phyloP scores from a whole-genome alignment of 208 protist species.

The Kentomonas sorsogonicus region DNA sequence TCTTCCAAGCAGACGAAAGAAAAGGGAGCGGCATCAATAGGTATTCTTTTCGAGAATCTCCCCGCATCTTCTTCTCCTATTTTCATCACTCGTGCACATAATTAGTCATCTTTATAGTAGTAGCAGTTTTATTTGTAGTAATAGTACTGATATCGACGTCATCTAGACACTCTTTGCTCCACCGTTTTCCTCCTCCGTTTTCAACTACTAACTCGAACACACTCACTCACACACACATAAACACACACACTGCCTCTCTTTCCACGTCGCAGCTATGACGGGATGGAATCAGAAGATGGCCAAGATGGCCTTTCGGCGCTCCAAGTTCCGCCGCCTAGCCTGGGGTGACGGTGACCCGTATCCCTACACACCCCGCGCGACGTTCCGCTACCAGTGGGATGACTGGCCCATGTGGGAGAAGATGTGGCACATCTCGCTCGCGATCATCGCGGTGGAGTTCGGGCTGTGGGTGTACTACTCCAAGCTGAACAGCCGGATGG shows the following conservation, averaged over 20 bases:
- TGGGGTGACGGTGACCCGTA: slow-evolving; percentile 88
- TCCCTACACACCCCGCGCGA: slow-evolving; percentile 84
- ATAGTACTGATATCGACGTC: neutral
- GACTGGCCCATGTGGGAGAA: slow-evolving; percentile 90
- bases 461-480: slow-evolving; percentile 81
- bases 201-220: neutral
- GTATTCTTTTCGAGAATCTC: too few species aligned
- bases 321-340: slow-evolving; percentile 82
- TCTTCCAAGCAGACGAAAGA: too few species aligned
- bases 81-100: too few species aligned
- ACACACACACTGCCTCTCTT: neutral
- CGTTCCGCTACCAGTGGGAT: slow-evolving; percentile 88
- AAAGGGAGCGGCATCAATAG: too few species aligned
- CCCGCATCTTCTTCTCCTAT: too few species aligned
- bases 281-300: slow-evolving; percentile 89
- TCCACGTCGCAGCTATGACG: slow-evolving; percentile 25
- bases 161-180: too few species aligned
- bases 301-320: slow-evolving; percentile 85
- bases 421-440: slow-evolving; percentile 68
- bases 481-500: slow-evolving; percentile 77
- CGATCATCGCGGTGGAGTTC: slow-evolving; percentile 65
- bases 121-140: neutral
- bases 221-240: neutral
- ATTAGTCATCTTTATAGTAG: too few species aligned
- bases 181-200: slow-evolving; percentile 4